Evolutionary conservation across 1,284 basidiomycete genomes (phyloP), one percentile per base, ranked within the genome.

Genomic region (Laetiporus sulphureus): DNA sequence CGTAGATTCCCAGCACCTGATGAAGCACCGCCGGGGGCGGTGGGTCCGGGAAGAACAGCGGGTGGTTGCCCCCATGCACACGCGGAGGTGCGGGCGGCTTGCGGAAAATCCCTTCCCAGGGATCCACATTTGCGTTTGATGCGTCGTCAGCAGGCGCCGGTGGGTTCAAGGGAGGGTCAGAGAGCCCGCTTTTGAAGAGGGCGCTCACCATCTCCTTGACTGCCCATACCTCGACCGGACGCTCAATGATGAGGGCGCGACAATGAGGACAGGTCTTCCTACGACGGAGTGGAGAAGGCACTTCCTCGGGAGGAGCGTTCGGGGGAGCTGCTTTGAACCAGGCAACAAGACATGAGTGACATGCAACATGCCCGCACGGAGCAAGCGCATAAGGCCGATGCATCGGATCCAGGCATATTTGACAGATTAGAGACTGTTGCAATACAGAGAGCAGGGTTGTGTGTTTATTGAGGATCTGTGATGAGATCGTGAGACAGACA

Each of bases 221-320:
- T 8, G 66, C 67, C 78, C 81, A 88, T n/a, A 83, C 73, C 57
- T 81, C 79, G 4, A 77, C 69, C 0, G 85, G 85, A 3, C 79
- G 72, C 8, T 78, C 72, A 10, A 57, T 60, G 13, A 89, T 68
- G 13, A 69, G 55, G 0, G 77, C 71, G 23, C 86, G 79, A 52
- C 85, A 89, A 34, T 83, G 72, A 0, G 85, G 85, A 49, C 86
- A 89, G 1, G 78, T 83, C 59, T 89, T 89, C 59, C 67, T 63
- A 52, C 72, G 62, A 47, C 54, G 46, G 58, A 55, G 56, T 49
- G 57, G 16, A 38, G 49, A 54, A n/a, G 38, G 32, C 4, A 49
- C 42, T 16, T 50, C 48, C 16, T 44, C 30, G 4, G 46, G 44
- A 7, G 45, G 49, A 5, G 46, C 32, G 33, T 53, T 48, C 3